Evolutionary conservation across 108 stramenopile species (phyloP).

Genomic region (Cyclostephanos invisitatus): DNA sequence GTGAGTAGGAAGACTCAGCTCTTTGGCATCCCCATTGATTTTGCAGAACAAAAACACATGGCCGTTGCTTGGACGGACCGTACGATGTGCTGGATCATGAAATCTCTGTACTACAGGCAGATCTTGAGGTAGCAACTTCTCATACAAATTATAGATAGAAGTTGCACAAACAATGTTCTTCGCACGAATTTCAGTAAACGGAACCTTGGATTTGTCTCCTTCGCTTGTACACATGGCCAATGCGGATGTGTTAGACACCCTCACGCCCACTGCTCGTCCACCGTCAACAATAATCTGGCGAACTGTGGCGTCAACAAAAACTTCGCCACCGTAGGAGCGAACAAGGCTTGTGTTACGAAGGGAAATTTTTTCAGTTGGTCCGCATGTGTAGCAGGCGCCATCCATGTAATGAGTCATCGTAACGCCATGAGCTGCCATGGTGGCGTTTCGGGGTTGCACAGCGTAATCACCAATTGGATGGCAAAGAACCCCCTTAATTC

Average conservation of each 20-base stretch:
- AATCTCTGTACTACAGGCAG: constrained; percentile 42
- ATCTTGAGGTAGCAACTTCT: constrained; percentile 46
- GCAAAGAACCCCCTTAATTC: constrained; percentile 16
- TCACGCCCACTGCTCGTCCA: constrained; percentile 46
- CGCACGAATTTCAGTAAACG: constrained; percentile 37
- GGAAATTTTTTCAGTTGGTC: constrained; percentile 48
- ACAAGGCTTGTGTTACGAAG: constrained; percentile 29
- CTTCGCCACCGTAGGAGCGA: constrained; percentile 46
- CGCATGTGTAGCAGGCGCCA: constrained; percentile 45
- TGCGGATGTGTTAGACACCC: constrained; percentile 46
- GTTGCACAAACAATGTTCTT: constrained; percentile 53
- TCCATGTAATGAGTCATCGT: constrained; percentile 34
- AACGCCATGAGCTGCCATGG: constrained; percentile 14
- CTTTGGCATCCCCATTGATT: constrained; percentile 42
- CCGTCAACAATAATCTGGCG: constrained; percentile 34
- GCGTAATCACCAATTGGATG: constrained; percentile 31
- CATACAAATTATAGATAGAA: constrained; percentile 48
- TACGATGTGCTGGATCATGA: constrained; percentile 37
- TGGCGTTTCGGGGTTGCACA: constrained; percentile 14
- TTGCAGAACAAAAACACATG: constrained; percentile 50
- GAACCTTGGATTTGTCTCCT: constrained; percentile 24
- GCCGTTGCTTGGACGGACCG: constrained; percentile 43
- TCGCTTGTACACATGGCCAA: constrained; percentile 51
- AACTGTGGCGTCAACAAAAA: constrained; percentile 46
- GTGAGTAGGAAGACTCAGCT: constrained; percentile 41